Conservation (phyloP, 164 flowering plant genomes). For the Macadamia integrifolia region DNA sequence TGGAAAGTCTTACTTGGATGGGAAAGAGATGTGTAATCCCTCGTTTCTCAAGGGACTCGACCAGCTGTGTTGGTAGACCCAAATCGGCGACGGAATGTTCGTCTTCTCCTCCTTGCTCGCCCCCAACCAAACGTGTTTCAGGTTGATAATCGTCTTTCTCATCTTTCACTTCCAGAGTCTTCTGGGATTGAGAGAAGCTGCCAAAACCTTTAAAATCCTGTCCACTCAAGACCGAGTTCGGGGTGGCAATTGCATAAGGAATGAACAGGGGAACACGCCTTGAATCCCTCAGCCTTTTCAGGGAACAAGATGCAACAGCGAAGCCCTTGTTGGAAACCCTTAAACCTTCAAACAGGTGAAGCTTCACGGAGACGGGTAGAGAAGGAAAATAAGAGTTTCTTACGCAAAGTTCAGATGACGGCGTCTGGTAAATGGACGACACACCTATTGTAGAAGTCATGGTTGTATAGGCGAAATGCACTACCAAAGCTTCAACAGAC, state of each 20-base stretch:
- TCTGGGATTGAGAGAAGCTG: slow-evolving; percentile 18
- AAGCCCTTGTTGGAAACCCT: slow-evolving; percentile 8
- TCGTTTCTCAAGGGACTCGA: slow-evolving; percentile 43
- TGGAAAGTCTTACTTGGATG: slow-evolving; percentile 41
- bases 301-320: slow-evolving; percentile 6
- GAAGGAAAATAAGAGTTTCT: slow-evolving; percentile 14
- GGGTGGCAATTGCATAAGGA: slow-evolving; percentile 53
- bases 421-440: slow-evolving; percentile 34
- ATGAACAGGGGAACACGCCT: slow-evolving; percentile 4
- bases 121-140: slow-evolving; percentile 9
- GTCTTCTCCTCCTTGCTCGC: slow-evolving; percentile 11
- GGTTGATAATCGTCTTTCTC: slow-evolving; percentile 16
- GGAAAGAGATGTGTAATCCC: slow-evolving; percentile 79
- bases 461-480: not conserved
- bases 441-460: slow-evolving; percentile 49
- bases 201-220: slow-evolving; percentile 58
- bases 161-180: slow-evolving; percentile 7
- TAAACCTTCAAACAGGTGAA: slow-evolving; percentile 13
- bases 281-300: slow-evolving; percentile 1
- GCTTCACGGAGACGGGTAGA: slow-evolving; percentile 14
- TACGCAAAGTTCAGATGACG: slow-evolving; percentile 24
- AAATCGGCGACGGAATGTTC: slow-evolving; percentile 44
- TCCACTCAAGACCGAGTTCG: slow-evolving; percentile 63
- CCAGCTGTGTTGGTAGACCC: slow-evolving; percentile 48
- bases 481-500: no score